These are phyloP conservation scores for Gossypium schwendimanii DNA, from an alignment of 441 rosid species.

Conservation along the genomic window DNA sequence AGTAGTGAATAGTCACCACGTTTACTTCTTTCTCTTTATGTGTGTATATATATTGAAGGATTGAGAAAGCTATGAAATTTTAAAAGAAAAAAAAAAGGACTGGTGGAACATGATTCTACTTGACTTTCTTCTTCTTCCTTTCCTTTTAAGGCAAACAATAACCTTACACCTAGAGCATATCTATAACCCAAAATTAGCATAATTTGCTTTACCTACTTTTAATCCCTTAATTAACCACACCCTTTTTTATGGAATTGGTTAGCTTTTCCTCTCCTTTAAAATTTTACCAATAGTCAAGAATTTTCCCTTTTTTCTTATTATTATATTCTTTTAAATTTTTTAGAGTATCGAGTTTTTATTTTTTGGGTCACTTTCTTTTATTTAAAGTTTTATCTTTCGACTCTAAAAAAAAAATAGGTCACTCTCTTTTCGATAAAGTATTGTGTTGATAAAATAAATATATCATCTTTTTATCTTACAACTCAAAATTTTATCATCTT, in stretches of 20 bases:
- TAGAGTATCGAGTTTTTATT: too few species aligned
- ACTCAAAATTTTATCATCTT: too few species aligned
- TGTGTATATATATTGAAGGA: background rate
- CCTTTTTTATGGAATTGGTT: background rate
- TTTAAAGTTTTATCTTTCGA: rapidly evolving
- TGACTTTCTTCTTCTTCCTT: conserved; percentile 29
- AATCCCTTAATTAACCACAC: background rate
- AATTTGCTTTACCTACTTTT: background rate
- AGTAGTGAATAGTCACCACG: background rate
- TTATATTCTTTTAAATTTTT: too few species aligned
- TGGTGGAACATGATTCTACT: conserved; percentile 11
- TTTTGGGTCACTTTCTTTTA: too few species aligned
- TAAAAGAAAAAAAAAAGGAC: conserved; percentile 14
- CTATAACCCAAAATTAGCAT: background rate
- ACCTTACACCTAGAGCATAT: conserved; percentile 26
- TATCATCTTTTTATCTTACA: too few species aligned
- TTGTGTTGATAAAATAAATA: too few species aligned
- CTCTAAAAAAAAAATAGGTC: background rate
- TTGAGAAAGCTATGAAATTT: background rate
- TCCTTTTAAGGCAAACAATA: conserved; percentile 37
- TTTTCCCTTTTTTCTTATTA: too few species aligned
- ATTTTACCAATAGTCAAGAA: too few species aligned
- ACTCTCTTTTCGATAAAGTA: background rate
- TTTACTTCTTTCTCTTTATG: background rate
- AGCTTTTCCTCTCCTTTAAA: too few species aligned